Percentiles rank a stretch among this genome's conserved stretches.
Conservation (phyloP, 2,329 filamentous ascomycete genomes). For the Sarocladium kiliense region DNA sequence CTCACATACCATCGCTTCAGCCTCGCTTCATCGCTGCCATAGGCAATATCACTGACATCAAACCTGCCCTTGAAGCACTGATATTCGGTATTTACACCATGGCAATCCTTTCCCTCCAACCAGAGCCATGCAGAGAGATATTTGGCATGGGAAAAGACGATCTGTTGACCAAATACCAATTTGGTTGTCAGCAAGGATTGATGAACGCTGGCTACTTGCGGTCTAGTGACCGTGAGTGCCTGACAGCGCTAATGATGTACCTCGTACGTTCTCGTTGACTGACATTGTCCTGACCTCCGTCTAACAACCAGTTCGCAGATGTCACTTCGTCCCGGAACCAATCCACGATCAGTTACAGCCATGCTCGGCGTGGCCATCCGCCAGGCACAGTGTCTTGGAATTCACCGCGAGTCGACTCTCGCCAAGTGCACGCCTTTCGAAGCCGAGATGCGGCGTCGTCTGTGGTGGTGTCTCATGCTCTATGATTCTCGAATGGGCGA, state of each 20-base stretch:
- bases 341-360: slow-evolving; percentile 46
- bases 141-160: slow-evolving; percentile 35
- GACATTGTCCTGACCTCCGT: background rate
- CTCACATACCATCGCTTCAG: slow-evolving; percentile 51
- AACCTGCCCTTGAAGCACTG: slow-evolving; percentile 43
- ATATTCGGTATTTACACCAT: slow-evolving; percentile 50
- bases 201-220: slow-evolving; percentile 44
- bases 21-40: slow-evolving; percentile 44
- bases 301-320: slow-evolving; percentile 29
- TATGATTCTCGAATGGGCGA: slow-evolving; percentile 55
- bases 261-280: slow-evolving; percentile 34
- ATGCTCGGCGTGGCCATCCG: slow-evolving; percentile 50
- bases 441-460: slow-evolving; percentile 53
- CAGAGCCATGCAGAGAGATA: slow-evolving; percentile 34
- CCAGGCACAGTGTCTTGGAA: slow-evolving; percentile 51
- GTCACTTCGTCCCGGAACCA: slow-evolving; percentile 34
- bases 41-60: slow-evolving; percentile 33
- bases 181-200: slow-evolving; percentile 48
- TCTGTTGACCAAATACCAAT: slow-evolving; percentile 38
- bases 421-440: slow-evolving; percentile 34
- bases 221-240: slow-evolving; percentile 42
- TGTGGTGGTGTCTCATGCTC: slow-evolving; percentile 57
- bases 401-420: slow-evolving; percentile 41
- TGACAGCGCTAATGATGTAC: slow-evolving; percentile 54
- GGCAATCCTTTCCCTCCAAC: slow-evolving; percentile 34